Evolutionary conservation across 2,329 filamentous ascomycete genomes (phyloP), one percentile per base, ranked within the genome.

Genomic region (Tricladium varicosporioides): DNA sequence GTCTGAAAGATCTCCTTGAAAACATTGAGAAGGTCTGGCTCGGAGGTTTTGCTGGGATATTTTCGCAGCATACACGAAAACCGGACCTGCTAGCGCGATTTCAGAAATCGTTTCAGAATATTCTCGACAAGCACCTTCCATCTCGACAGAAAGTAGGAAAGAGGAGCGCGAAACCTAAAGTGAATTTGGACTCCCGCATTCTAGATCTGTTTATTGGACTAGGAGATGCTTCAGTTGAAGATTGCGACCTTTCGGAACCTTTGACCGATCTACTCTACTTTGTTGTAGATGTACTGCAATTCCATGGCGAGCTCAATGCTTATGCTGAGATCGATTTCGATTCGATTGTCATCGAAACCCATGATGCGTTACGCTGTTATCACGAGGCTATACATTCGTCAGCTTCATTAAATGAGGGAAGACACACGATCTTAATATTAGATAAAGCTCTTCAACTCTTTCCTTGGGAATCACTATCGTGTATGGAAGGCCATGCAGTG

Each of bases 281-380:
- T 70, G 89, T 97, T 1, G 87, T 99, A 5, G 94, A 99, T 67
- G 92, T 97, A 51, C 79, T 99, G 2, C 94, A 97, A 70, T 97
- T 99, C 72, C 91, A 96, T 65, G 94, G 94, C 14, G 95, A 99
- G 74, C 84, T 86, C 48, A 99, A 97, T 69, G 94, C 95, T 0
- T 97, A 97, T 73, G 94, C 99, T 66, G 94, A 99, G 74, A 90
- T 99, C 61, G 93, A 97, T 72, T 96, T 97, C 69, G 94, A 99
- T 62, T 76, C 81, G 64, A 95, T 99, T 84, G 85, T 92, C 5
- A 81, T 97, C 42, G 92, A 96, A 65, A 91, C 90, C 0, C 82
- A 91, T 42, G 93, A 97, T 73, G 91, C 92, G 1, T 76, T 99
- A 22, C 84, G 86, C 50, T 82, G 84, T 0, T 97, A 97, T 69